These are phyloP conservation scores for Nannizziopsis barbatae DNA, from an alignment of 2,329 filamentous ascomycete species.

Conservation along the genomic window DNA sequence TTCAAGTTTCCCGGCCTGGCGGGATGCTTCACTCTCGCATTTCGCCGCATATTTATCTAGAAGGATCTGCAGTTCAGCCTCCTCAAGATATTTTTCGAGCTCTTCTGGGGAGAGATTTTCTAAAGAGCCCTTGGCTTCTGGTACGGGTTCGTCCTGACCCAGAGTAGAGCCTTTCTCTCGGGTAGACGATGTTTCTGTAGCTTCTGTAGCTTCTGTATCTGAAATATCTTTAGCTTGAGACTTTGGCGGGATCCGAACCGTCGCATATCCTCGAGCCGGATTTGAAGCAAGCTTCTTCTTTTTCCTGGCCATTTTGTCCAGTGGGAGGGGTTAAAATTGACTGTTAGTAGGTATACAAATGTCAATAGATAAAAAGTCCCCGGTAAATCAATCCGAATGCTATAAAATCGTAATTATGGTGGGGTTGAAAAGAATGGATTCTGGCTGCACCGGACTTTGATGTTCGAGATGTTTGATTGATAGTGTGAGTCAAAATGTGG, in stretches of 20 bases:
- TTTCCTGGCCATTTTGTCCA: constrained; percentile 14
- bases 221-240: constrained; percentile 43
- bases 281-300: constrained; percentile 86
- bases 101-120: constrained; percentile 61
- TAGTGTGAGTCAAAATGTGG: neutral
- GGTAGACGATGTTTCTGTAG: neutral
- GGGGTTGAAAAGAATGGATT: no score
- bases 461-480: neutral
- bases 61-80: constrained; percentile 76
- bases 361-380: neutral
- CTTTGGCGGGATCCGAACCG: constrained; percentile 81
- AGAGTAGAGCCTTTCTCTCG: neutral
- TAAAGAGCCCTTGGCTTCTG: constrained; percentile 5
- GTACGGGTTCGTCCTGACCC: constrained; percentile 15
- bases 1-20: constrained; percentile 66
- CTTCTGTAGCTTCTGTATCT: constrained; percentile 7
- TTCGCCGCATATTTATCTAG: constrained; percentile 76
- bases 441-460: neutral
- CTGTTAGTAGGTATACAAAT: neutral
- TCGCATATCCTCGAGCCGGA: constrained; percentile 84
- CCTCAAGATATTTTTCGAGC: constrained; percentile 77
- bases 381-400: no score
- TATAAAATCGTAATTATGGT: no score
- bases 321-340: neutral
- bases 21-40: constrained; percentile 63